Conservation (phyloP, 2,329 filamentous ascomycete genomes). For the Botrytis squamosa region DNA sequence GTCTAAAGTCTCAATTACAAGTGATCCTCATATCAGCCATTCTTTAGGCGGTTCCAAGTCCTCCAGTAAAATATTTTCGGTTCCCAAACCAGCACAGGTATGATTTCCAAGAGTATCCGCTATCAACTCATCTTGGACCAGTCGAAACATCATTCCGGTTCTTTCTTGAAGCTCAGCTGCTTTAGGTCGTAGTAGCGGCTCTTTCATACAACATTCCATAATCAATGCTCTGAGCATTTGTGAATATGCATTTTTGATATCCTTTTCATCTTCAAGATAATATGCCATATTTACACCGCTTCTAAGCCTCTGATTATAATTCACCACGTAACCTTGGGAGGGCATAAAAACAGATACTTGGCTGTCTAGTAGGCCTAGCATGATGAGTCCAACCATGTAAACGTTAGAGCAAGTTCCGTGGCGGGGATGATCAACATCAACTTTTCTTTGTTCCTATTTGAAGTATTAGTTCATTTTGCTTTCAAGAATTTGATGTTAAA, state of each 20-base stretch:
- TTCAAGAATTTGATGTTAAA: no score
- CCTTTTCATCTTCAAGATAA: not conserved
- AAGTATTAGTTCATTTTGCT: not conserved
- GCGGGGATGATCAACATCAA: not conserved
- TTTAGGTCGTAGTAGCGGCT: not conserved
- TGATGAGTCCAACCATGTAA: conserved; percentile 1
- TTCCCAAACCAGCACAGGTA: not conserved
- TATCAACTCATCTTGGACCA: no score
- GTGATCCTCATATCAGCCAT: not conserved
- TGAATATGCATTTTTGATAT: not conserved
- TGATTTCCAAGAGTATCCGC: not conserved
- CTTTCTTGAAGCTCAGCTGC: not conserved
- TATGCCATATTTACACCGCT: not conserved
- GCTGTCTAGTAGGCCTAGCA: not conserved
- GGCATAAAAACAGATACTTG: not conserved
- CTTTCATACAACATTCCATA: conserved; percentile 3
- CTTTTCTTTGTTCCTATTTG: not conserved
- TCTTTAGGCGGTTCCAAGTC: not conserved
- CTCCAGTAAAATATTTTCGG: not conserved
- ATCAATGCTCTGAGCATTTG: not conserved
- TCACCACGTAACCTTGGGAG: not conserved
- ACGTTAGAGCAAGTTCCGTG: not conserved
- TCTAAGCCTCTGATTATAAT: not conserved
- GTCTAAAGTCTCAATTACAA: not conserved
- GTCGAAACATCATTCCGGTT: not conserved